These are phyloP conservation scores for Candida sanyaensis DNA, from an alignment of 1,139 yeast genomes.

Conservation along the genomic window DNA sequence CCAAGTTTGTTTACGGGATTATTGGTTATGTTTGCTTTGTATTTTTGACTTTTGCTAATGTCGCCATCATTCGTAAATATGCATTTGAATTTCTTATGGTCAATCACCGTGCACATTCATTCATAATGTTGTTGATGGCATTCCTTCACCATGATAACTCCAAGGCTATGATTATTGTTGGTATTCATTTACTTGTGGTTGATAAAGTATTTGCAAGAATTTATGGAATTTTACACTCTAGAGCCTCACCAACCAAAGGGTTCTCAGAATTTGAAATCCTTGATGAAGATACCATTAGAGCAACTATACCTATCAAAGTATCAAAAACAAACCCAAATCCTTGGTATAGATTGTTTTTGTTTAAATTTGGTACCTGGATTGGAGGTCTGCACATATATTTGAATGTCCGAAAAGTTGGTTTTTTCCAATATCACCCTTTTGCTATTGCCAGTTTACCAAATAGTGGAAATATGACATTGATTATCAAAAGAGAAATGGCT, in stretches of 20 bases:
- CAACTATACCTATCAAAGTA: conserved; percentile 34
- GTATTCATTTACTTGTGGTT: conserved; percentile 47
- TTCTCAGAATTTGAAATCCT: conserved; percentile 39
- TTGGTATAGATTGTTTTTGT: conserved; percentile 36
- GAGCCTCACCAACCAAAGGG: conserved; percentile 42
- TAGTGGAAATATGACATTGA: conserved; percentile 38
- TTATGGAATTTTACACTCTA: conserved; percentile 31
- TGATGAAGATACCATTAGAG: conserved; percentile 44
- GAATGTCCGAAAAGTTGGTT: conserved; percentile 38
- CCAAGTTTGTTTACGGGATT: conserved; percentile 54
- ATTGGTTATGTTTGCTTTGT: conserved; percentile 43
- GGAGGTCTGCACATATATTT: conserved; percentile 51
- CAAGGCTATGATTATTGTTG: conserved; percentile 37
- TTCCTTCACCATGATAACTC: conserved; percentile 44
- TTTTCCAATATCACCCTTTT: conserved; percentile 50
- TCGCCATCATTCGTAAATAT: conserved; percentile 37
- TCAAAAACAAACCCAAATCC: conserved; percentile 19
- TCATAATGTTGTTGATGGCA: conserved; percentile 45
- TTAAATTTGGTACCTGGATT: conserved; percentile 45
- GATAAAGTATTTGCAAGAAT: conserved; percentile 41
- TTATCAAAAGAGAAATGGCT: conserved; percentile 46
- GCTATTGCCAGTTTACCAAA: conserved; percentile 43
- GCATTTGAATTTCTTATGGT: conserved; percentile 48
- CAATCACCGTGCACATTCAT: conserved; percentile 44
- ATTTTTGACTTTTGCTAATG: conserved; percentile 37